Evolutionary conservation across 1,284 basidiomycete genomes (phyloP).

Genomic region (Ganoderma leucocontextum): DNA sequence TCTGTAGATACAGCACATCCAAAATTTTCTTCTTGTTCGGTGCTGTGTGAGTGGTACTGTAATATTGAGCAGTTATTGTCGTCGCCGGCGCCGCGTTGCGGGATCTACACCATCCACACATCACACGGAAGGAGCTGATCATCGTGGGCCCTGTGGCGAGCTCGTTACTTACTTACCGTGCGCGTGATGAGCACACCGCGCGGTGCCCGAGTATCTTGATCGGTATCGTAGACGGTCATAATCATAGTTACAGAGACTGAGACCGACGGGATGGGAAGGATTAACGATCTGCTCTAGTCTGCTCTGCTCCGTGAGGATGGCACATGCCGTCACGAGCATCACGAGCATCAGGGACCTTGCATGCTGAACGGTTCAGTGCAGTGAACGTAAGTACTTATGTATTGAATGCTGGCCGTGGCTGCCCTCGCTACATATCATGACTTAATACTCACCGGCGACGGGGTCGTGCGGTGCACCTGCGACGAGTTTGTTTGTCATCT

Average conservation of each 20-base stretch:
- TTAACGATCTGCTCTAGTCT: background rate
- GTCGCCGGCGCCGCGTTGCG: background rate
- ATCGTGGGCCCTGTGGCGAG: background rate
- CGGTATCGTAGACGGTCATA: background rate
- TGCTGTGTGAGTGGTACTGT: background rate
- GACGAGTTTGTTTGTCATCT: background rate
- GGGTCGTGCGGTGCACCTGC: background rate
- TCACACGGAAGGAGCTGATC: slow-evolving; percentile 1
- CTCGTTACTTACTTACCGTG: background rate
- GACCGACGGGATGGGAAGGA: background rate
- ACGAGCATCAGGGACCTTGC: background rate
- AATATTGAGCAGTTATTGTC: background rate
- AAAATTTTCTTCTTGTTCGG: background rate
- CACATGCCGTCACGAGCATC: background rate
- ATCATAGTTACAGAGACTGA: background rate
- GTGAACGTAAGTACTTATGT: no score
- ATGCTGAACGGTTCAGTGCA: no score
- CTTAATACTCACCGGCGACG: no score
- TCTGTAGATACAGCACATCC: background rate
- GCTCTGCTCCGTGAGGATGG: background rate
- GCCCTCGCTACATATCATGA: no score
- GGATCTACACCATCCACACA: background rate
- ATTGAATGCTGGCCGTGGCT: no score
- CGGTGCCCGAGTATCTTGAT: background rate
- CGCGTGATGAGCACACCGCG: background rate